Base-by-base conservation (phyloP, 1,139 yeast species). In the Pneumocystis sp. region DNA sequence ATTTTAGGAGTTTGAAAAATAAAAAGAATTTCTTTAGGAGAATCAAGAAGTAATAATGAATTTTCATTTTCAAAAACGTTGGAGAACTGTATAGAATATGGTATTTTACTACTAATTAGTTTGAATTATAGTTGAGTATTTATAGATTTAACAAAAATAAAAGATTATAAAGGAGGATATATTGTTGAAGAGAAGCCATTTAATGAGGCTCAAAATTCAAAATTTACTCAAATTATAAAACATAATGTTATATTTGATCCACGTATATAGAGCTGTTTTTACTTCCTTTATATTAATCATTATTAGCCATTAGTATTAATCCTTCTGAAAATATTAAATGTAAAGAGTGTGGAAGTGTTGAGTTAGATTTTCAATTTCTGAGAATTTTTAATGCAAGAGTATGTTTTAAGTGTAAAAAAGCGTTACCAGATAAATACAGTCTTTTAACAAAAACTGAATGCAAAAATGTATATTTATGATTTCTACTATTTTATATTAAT, bases 371-470 rank as follows among this genome's bases (percentile, higher is more conserved):
- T 64, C 82, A 87, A 66, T 72, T 90, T 61, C 83, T 78, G 72
- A 82, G 86, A 21, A 83, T 85, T 60, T 95, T 91, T 77, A 78
- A 81, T 42, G 77, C 85, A 35, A 78, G 89, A 15, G 96, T 91
- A 6, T 95, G 99, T 75, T 82, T 86, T 63, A 78, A 81, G 63
- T 93, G 98, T 75, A 83, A 84, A 44, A 83, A 83, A 69, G 80
- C 80, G 65, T 77, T 77, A 37, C 96, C 96, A 0, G 96, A 95
- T 63, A 93, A 93, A 73, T 95, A 91, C 73, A 83, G 97, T 0
- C 75, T 95, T 42, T 77, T 95, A 64, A 95, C 98, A 12, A 95
- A 95, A 75, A 95, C 99, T 0, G 99, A 95, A 75, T 89, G 97
- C 74, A 83, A 85, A 64, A 95, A 88, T 70, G 99, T 95, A 76